Base-by-base conservation (phyloP, 768 basidiomycete species). In the Phylloporus sp. region DNA sequence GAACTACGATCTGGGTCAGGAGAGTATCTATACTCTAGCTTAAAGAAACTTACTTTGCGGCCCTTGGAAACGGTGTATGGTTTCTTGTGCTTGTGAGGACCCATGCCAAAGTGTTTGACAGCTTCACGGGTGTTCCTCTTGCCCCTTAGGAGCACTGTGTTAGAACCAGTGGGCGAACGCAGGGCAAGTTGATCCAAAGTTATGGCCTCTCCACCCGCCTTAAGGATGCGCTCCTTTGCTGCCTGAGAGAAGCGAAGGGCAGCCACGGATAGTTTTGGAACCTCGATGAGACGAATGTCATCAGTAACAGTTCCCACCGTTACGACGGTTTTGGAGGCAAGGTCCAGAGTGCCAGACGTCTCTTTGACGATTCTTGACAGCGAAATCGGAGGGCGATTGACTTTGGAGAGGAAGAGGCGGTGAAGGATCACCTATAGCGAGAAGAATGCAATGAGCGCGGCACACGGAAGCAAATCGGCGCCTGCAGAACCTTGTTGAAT, bases 11-110 rank as follows among this genome's bases (percentile, higher is more conserved):
- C 15, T 22, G n/a, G 26, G 48, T 34, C 44, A 43, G 39, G 42
- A 11, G 21, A 18, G 14, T 10, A 27, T 18, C 18, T 1, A 29
- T 17, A 21, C 8, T 4, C n/a, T 5, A 9, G 9, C 14, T 9
- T 5, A 33, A 9, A 6, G 11, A 6, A 24, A 63, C 70, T 33
- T 60, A 85, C 84, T 73, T 96, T 97, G 81, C 94, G 89, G 53
- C 96, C 95, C 77, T 95, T 96, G 67, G 91, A 93, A 63, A 75
- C 77, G 38, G 93, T 89, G 76, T 92, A 88, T 38, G 96, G 96
- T 76, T 94, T 96, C 80, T 95, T 97, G 85, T 96, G 77, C 75
- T 97, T 91, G 84, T 94, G 90, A 46, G 93, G 93, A 73, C 85
- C 90, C 89, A 90, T 90, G 72, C 95, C 95, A 69, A 97, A 97